phyloP scores from a whole-genome alignment of 1,139 yeast species.

The Yamadazyma kanchanaburiensis region DNA sequence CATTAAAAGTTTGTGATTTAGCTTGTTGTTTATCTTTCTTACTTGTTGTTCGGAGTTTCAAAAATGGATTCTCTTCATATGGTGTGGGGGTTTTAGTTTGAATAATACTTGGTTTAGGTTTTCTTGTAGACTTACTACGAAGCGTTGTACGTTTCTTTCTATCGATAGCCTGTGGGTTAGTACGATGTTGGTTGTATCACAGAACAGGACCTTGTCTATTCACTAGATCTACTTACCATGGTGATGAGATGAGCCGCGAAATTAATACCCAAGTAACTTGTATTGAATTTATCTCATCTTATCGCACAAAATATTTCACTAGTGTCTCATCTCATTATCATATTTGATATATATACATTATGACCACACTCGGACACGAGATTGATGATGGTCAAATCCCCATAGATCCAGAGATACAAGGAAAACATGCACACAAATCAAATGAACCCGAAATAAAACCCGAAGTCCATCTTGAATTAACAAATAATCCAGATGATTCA shows the following conservation, averaged over 20 bases:
- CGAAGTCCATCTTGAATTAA: background rate
- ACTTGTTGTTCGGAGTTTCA: conserved; percentile 50
- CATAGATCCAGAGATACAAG: background rate
- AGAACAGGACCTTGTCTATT: no score
- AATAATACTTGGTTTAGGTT: conserved; percentile 12
- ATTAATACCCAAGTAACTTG: no score
- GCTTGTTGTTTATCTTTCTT: conserved; percentile 52
- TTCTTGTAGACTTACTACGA: conserved; percentile 29
- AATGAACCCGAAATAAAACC: no score
- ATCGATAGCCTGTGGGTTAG: conserved; percentile 32
- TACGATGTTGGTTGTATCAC: no score
- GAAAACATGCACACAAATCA: no score
- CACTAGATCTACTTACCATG: no score
- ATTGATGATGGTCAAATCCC: background rate
- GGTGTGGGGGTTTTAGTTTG: conserved; percentile 27
- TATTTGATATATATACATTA: no score
- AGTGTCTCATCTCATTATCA: no score
- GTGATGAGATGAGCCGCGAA: no score
- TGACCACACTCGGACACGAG: background rate
- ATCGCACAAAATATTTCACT: no score
- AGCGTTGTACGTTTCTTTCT: conserved; percentile 37
- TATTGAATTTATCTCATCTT: no score
- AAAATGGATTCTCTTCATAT: conserved; percentile 48
- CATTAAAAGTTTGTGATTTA: conserved; percentile 29
- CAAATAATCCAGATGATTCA: conserved; percentile 11